Base-by-base conservation (phyloP, 1,284 basidiomycete genomes). In the Cryptococcus neoformans region DNA sequence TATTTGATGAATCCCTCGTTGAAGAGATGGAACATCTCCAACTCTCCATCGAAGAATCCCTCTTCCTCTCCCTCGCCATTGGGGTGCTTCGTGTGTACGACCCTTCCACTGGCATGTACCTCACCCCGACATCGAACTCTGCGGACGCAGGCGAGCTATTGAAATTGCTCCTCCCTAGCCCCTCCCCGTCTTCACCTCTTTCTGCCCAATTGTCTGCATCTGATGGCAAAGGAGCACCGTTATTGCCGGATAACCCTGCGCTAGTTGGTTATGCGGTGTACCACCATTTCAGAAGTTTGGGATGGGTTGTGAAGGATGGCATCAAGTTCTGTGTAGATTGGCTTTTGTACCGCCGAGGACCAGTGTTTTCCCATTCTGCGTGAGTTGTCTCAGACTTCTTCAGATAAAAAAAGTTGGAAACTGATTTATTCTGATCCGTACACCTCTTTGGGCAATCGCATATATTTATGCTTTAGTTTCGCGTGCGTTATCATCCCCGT, bases 251-350 rank as follows among this genome's bases (percentile, higher is more conserved):
- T 79, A 96, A 96, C 72, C 93, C 94, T 0, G 93, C 97, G 78
- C 79, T 99, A 39, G 81, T 99, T 40, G 84, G 90, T 65, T 99
- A 98, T 70, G 86, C 88, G 50, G 86, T 85, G 6, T 97, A 95
- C 71, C 95, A 99, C 73, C 92, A 99, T 77, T 99, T 90, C 73
- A 86, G 95, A 17, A 92, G 93, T 2, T 82, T 99, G 4, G 96
- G 96, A n/a, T 99, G 96, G 96, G 90, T 97, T 14, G 87, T 97
- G 59, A 92, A 94, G 75, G 86, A 85, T 28, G 96, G 96, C 2
- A 87, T 96, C 80, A 99, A 99, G 78, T 99, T 99, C 77, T 97
- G 93, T 70, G 89, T 89, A 44, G 96, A 99, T 70, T 92, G 89
- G 79, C 82, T 99, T 12, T 79, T 99, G 37, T 99, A 99, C 78